Percentiles rank a stretch among this genome's conserved stretches.
phyloP scores from a whole-genome alignment of 148 eudicot genomes.

The Oxyria digyna region DNA sequence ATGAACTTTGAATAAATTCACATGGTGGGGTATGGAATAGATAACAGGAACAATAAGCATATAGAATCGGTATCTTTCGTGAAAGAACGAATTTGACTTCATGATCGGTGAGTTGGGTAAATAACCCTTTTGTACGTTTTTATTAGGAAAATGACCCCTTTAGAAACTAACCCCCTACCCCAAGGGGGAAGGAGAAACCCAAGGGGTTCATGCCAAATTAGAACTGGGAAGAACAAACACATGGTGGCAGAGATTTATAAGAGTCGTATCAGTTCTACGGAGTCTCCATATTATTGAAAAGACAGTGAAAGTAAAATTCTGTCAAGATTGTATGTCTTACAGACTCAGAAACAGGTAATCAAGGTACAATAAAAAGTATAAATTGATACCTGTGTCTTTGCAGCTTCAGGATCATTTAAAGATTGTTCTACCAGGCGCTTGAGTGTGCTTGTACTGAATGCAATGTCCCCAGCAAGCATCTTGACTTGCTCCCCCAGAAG shows the following conservation, averaged over 20 bases:
- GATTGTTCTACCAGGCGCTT: constrained; percentile 92
- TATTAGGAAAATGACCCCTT: too few relatives aligned
- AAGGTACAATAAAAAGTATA: constrained; percentile 1
- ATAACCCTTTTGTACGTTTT: too few relatives aligned
- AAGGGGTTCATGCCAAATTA: not conserved
- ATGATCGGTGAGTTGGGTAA: too few relatives aligned
- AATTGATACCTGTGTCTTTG: constrained; percentile 56
- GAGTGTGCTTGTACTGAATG: constrained; percentile 85
- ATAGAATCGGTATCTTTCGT: not conserved
- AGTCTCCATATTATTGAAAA: not conserved
- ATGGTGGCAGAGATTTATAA: not conserved
- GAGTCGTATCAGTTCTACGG: not conserved
- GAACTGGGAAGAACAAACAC: not conserved
- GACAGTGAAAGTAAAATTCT: not conserved
- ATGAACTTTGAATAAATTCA: not conserved
- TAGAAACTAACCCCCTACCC: too few relatives aligned
- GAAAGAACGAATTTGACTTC: too few relatives aligned
- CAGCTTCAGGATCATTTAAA: constrained; percentile 64
- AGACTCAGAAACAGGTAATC: not conserved
- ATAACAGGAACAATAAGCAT: not conserved
- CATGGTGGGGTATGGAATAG: not conserved
- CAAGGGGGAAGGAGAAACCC: too few relatives aligned
- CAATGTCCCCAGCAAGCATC: constrained; percentile 99
- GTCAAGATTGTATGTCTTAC: not conserved
- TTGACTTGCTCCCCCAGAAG: constrained; percentile 94